Evolutionary conservation across 257 asterid species (phyloP).

Genomic region (Fraxinus anomala): DNA sequence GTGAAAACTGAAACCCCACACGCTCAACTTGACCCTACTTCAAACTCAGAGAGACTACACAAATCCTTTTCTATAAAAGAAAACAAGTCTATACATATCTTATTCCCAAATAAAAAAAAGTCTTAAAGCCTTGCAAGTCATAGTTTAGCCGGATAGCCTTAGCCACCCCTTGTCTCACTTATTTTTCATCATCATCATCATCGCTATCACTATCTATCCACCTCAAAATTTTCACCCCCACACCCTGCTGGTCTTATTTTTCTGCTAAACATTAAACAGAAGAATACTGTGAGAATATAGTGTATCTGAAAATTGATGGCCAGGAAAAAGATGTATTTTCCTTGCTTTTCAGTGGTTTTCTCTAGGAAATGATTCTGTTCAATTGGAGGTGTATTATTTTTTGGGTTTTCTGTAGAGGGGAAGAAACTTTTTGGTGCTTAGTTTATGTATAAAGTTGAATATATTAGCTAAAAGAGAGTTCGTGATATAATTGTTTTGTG

Average conservation of each 20-base stretch:
- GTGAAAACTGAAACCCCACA: not conserved
- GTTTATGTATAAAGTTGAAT: not conserved
- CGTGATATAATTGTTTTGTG: not conserved
- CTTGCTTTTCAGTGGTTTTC: not conserved
- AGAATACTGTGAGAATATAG: not conserved
- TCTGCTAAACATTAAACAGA: not conserved
- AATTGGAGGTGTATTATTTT: not conserved
- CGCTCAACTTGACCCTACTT: not conserved
- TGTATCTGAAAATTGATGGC: not conserved
- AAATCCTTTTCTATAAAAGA: not conserved
- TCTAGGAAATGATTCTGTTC: not conserved
- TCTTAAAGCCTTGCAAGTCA: not conserved
- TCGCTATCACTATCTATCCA: no score
- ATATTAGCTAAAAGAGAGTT: no score
- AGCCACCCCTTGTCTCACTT: constrained; percentile 35
- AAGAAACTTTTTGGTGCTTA: not conserved
- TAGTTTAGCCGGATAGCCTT: constrained; percentile 32
- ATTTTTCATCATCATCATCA: constrained; percentile 23
- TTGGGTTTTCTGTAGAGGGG: not conserved
- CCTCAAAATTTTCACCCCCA: constrained; percentile 21
- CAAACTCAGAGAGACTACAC: not conserved
- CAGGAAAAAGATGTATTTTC: not conserved
- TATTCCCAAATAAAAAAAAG: not conserved
- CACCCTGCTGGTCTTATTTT: constrained; percentile 13
- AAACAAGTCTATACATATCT: not conserved